Evolutionary conservation across 2,329 filamentous ascomycete genomes (phyloP), one percentile per base, ranked within the genome.

Genomic region (Sporothrix phasma): DNA sequence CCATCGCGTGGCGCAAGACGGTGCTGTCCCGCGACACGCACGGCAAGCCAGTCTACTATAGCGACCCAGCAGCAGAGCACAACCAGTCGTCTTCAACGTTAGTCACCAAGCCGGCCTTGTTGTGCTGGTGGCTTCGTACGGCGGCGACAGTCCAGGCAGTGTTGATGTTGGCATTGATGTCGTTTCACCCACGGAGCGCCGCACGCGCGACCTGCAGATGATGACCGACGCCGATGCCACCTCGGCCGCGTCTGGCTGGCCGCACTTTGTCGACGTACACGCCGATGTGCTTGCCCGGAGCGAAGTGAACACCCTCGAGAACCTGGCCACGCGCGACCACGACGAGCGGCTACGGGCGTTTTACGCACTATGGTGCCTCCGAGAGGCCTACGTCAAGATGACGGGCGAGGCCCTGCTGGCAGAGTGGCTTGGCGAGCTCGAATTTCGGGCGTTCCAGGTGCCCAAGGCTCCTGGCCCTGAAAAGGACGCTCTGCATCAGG

Each of bases 321-420:
- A 49, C 8, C 70, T 74, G 31, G 66, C 69, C 13, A 71, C 75
- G 11, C 71, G 72, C 22, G 70, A 84, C n/a, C 76, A 83, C 19
- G 86, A 88, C 66, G 80, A 76, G 24, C 86, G 86, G 71, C 76
- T 92, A 31, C 80, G 88, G 5, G 80, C 82, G 62, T 93, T 93
- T 72, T 93, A 92, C 72, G 82, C 88, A 0, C 83, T 88, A 65
- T 93, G 89, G 87, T 90, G 87, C 73, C 81, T 90, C 73, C 86
- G 90, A 69, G 89, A 93, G 76, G 86, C 88, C 0, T 92, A 90
- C 72, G 86, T 92, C 74, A 93, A 92, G 81, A 85, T 93, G 77
- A 89, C 88, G 34, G 89, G 89, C 29, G 88, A 92, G 70, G 89
- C 88, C 0, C 78, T 93, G 65, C 78, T 92, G 8, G 89, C 89